Evolutionary conservation across 78 protist genomes (phyloP).

Genomic region (Pigoraptor vietnamica): DNA sequence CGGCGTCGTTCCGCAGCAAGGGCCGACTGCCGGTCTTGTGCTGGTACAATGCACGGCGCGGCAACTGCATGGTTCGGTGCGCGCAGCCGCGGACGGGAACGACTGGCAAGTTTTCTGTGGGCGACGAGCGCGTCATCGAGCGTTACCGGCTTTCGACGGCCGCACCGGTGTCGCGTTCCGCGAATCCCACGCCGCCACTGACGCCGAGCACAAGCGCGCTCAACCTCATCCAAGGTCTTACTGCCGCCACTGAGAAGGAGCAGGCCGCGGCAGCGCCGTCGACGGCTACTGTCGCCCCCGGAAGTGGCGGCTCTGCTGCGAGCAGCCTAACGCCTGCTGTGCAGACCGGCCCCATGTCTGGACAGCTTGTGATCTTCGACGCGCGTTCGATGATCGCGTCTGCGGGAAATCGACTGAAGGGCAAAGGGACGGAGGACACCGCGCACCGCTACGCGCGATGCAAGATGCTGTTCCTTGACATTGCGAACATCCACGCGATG

Average conservation of each 20-base stretch:
- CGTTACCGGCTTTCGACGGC: not conserved
- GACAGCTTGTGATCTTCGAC: not conserved
- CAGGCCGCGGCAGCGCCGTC: not conserved
- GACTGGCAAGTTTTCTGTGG: not conserved
- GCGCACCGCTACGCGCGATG: slow-evolving; percentile 33
- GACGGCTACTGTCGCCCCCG: not conserved
- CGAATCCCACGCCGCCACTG: not conserved
- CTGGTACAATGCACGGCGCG: slow-evolving; percentile 50
- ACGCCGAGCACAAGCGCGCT: not conserved
- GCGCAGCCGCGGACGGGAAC: slow-evolving; percentile 51
- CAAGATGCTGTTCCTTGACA: slow-evolving; percentile 43
- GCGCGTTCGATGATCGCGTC: not conserved
- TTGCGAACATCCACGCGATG: slow-evolving; percentile 85
- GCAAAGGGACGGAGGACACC: not conserved
- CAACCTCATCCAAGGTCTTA: not conserved
- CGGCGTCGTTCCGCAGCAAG: slow-evolving; percentile 55
- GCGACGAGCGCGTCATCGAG: not conserved
- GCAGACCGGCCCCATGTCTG: not conserved
- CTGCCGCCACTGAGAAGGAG: not conserved
- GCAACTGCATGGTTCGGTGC: slow-evolving; percentile 36
- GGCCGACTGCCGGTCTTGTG: slow-evolving; percentile 62
- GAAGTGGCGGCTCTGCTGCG: not conserved
- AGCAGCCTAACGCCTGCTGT: not conserved
- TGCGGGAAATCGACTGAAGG: not conserved
- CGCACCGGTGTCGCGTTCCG: not conserved